Evolutionary conservation across 176 grass and related monocot species (phyloP).

Genomic region (Juncus inflexus): DNA sequence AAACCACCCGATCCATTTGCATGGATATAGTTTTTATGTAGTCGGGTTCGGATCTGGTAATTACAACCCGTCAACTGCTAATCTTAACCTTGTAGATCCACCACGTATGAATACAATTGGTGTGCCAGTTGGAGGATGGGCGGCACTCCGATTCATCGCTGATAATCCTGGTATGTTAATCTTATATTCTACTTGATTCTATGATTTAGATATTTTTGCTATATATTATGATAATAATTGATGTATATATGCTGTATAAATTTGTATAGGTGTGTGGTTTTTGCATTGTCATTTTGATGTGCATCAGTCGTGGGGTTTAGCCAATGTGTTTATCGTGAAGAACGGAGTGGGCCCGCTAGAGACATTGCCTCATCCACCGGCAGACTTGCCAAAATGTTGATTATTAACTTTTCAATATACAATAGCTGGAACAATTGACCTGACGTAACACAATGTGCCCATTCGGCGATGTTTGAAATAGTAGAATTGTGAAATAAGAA

Average conservation of each 20-base stretch:
- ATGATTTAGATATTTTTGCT: not conserved
- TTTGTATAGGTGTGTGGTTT: conserved; percentile 29
- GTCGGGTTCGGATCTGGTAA: conserved; percentile 19
- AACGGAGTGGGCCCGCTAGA: conserved; percentile 52
- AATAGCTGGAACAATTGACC: too few species aligned
- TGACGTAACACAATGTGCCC: too few species aligned
- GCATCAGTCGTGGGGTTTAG: conserved; percentile 12
- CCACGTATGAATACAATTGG: conserved; percentile 21
- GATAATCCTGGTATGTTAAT: conserved; percentile 25
- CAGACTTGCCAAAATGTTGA: conserved; percentile 21
- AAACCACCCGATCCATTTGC: conserved; percentile 24
- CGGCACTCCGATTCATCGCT: conserved; percentile 15
- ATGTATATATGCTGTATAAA: not conserved
- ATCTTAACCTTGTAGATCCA: conserved; percentile 21
- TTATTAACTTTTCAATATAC: too few species aligned
- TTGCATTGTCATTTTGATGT: conserved; percentile 34
- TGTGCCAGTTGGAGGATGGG: conserved; percentile 25
- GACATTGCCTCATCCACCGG: conserved; percentile 16
- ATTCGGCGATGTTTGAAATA: too few species aligned
- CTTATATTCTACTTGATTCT: not conserved
- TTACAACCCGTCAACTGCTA: conserved; percentile 13
- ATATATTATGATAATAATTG: not conserved
- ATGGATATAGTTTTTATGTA: conserved; percentile 27
- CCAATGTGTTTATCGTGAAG: conserved; percentile 27
- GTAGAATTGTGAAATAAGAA: too few species aligned